Base-by-base conservation (phyloP, 345 rosid genomes). In the Turritis glabra region DNA sequence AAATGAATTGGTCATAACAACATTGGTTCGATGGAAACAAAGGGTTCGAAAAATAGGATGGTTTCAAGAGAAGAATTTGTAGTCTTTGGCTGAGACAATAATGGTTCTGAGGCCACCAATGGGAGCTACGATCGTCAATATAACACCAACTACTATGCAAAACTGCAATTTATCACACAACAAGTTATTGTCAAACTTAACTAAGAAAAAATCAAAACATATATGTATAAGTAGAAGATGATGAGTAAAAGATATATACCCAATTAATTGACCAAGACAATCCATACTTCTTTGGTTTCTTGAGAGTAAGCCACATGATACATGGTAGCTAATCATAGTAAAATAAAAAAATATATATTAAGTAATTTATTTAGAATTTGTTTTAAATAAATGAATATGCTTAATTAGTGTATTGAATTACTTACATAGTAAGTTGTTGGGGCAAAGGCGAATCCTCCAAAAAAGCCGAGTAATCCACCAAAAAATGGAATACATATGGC, bases 391-490 rank as follows among this genome's bases (percentile, higher is more conserved):
- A 48, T 9, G 8, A 35, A 19, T 27, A 32, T 0, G 8, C 8
- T 35, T 9, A 32, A 19, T 46, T 41, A 37, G n/a, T 22, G 40
- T 12, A 7, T 15, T 5, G 13, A 23, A 5, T 12, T 43, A 27
- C 83, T 84, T 82, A 93, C 96, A 22, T 65, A 93, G 76, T 88
- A 93, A 33, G 93, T 77, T 30, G 93, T 88, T 25, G 97, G 93
- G 23, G 98, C 96, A 13, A 93, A 87, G 12, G 93, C 97, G 30
- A 90, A 84, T 64, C 98, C 98, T 82, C 97, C 97, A 3, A 93
- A 88, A 80, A 93, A 90, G 11, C 92, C 91, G 14, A 90, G 88
- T 27, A 93, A 77, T 14, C 89, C 87, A 54, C 93, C 90, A 43
- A 93, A 93, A 79, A 93, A 93, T 9, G 98, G 96, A 63, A 93